Evolutionary conservation across 2,329 filamentous ascomycete genomes (phyloP), one percentile per base, ranked within the genome.

Genomic region (Nemania diffusa): DNA sequence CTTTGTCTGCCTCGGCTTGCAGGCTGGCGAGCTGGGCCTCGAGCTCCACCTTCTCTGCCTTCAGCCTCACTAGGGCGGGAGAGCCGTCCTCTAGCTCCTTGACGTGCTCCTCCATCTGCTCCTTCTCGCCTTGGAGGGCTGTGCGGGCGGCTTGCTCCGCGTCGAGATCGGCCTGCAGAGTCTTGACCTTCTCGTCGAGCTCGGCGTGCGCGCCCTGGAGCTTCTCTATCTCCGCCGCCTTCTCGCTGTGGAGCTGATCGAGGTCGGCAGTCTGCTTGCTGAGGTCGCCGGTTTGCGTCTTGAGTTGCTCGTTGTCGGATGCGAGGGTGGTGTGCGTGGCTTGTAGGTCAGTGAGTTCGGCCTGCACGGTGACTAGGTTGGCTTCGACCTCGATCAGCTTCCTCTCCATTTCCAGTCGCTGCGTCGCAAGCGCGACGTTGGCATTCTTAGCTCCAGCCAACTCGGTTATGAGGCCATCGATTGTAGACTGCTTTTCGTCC

Each of bases 371-470:
- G 26, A 51, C 57, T 15, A 77, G 67, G 67, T 74, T 73, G 56
- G 68, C 70, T 24, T 69, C 69, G 22, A 74, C 68, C 15, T 57
- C 67, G 3, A 62, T 62, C 20, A 76, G 61, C 46, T 73, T 63
- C 34, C 37, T 69, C 58, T 74, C 69, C 5, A 73, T 50, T 8
- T 72, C 69, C n/a, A 77, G 65, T 13, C 71, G 68, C 57, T 75
- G 67, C 6, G 71, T 64, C 7, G 72, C 75, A 29, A 76, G 72
- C n/a, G 73, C 67, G 48, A 77, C 69, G 62, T 77, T 77, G 55
- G 75, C 75, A 20, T 74, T 73, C 64, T 75, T 74, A 22, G 75
- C 72, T n/a, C 74, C 74, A 15, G 65, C 72, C 27, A 77, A 32
- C 64, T 77, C 73, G 15, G 65, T 74, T 57, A 72, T 72, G 5